Base-by-base conservation (phyloP, 345 rosid species). In the Citrus hindsii region DNA sequence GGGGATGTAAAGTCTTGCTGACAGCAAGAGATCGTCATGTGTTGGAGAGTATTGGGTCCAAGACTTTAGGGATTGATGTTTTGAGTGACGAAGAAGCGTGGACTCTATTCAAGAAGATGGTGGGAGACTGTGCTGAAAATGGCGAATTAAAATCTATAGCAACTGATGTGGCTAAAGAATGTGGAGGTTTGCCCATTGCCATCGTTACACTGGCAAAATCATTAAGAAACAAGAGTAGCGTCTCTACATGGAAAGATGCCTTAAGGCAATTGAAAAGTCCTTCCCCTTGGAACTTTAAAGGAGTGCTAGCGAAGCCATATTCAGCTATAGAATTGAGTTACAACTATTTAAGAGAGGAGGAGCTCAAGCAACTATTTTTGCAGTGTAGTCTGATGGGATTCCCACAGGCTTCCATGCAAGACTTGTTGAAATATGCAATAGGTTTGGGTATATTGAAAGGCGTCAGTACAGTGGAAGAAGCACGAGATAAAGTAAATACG, bases 191-290 rank as follows among this genome's bases (percentile, higher is more conserved):
- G 16, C 48, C 72, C 32, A 40, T 86, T 83, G 67, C 80, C n/a
- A n/a, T 83, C 83, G 63, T 67, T 6, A 55, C 80, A 2, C 33
- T 79, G 40, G 89, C 82, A 51, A 62, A 7, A 0, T 56, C 73
- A 2, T 79, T 86, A 63, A 42, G 48, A 42, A 42, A 10, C 48
- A 42, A 42, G 13, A 42, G 48, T 3, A 2, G 48, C 3, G 14
- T 42, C 4, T 42, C 71, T 6, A 75, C 0, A 22, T 86, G 88
- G 88, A 55, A 82, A 35, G 65, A 76, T 63, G 83, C 85, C 7
- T 33, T 77, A 25, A 38, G 3, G 56, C 61, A 67, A 14, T 62
- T 63, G 10, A 56, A 21, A 61, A 30, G 56, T 55, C 69, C 65
- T 33, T 58, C 35, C 33, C 70, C 10, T 42, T 13, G 21, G 60